Conservation (phyloP, 208 protist species). For the Leishmania aethiopica region DNA sequence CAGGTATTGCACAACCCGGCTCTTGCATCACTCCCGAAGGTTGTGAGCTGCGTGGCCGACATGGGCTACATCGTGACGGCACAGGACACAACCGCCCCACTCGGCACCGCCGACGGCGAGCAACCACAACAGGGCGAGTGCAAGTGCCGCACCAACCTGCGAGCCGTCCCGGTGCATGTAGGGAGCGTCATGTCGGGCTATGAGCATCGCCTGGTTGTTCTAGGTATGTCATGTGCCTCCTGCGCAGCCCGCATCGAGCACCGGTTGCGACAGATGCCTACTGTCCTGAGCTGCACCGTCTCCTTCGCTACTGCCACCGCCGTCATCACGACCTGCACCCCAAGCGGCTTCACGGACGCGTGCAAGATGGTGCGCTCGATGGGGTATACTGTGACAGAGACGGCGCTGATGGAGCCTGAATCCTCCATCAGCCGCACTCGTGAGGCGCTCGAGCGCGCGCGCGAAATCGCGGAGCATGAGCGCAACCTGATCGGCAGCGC, state of each 20-base stretch:
- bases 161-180: conserved; percentile 15
- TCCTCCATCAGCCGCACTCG: conserved; percentile 36
- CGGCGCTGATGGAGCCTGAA: conserved; percentile 13
- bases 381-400: conserved; percentile 40
- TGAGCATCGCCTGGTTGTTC: conserved; percentile 47
- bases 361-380: conserved; percentile 46
- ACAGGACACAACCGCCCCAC: conserved; percentile 25
- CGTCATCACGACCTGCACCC: conserved; percentile 29
- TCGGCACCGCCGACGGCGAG: conserved; percentile 22
- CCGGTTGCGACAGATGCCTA: conserved; percentile 31
- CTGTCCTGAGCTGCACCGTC: conserved; percentile 61
- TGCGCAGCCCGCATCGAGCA: conserved; percentile 90
- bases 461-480: conserved; percentile 65
- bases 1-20: conserved; percentile 46
- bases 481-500: conserved; percentile 48
- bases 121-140: conserved; percentile 15
- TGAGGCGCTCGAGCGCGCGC: conserved; percentile 60
- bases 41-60: conserved; percentile 30
- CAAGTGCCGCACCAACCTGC: conserved; percentile 31
- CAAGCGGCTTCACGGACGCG: conserved; percentile 14
- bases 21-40: conserved; percentile 22
- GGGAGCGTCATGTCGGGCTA: conserved; percentile 21
- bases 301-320: conserved; percentile 71
- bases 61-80: conserved; percentile 41
- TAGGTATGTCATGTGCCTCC: conserved; percentile 93